Conservation (phyloP, 805 yeast genomes). For the Ogataea polymorpha region DNA sequence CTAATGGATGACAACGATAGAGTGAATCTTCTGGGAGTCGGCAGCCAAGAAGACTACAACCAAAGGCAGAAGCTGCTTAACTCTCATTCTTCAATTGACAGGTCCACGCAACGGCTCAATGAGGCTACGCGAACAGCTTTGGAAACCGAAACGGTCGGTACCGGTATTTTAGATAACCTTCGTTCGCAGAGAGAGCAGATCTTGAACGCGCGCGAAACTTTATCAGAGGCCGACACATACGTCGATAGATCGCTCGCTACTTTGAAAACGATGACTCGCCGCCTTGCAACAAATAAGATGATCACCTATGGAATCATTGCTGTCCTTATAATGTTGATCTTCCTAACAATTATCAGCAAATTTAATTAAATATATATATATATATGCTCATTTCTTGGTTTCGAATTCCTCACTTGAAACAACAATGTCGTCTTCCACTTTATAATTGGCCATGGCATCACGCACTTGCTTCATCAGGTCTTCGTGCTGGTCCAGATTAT, state of each 20-base stretch:
- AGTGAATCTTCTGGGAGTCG: conserved; percentile 63
- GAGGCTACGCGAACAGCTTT: conserved; percentile 88
- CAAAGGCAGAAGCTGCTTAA: conserved; percentile 81
- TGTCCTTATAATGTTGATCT: conserved; percentile 74
- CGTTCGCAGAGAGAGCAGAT: conserved; percentile 94
- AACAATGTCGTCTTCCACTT: conserved; percentile 37
- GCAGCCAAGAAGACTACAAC: conserved; percentile 42
- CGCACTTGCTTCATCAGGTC: conserved; percentile 41
- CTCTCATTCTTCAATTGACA: conserved; percentile 76
- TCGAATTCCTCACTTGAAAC: conserved; percentile 58
- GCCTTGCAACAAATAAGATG: conserved; percentile 87
- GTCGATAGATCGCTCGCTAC: conserved; percentile 89
- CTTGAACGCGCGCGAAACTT: conserved; percentile 76
- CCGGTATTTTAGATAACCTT: conserved; percentile 82
- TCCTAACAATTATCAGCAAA: conserved; percentile 81
- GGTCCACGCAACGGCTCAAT: conserved; percentile 76
- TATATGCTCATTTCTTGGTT: conserved; percentile 32
- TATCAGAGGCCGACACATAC: conserved; percentile 86
- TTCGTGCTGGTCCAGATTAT: conserved; percentile 19
- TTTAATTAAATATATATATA: conserved; percentile 44
- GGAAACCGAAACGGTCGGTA: conserved; percentile 90
- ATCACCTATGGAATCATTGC: conserved; percentile 91
- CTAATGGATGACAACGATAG: conserved; percentile 71
- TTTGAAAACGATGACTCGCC: conserved; percentile 83
- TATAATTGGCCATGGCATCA: conserved; percentile 38